A percentile compares a stretch with the other conserved stretches of the same genome.
phyloP scores from a whole-genome alignment of 768 basidiomycete species.

The Amanita rimosa region DNA sequence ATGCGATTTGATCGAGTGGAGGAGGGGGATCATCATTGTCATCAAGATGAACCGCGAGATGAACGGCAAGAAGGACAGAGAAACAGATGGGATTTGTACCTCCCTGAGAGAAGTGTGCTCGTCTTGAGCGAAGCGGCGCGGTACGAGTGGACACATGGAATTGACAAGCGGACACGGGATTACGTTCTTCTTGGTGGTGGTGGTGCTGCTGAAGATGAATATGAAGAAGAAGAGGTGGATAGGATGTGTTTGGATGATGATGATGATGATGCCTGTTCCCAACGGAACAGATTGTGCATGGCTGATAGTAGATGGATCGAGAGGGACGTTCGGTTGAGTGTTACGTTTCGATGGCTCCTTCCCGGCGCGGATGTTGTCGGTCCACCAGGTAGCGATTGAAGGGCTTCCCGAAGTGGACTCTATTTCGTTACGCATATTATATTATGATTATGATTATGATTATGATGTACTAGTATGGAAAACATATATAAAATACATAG shows the following conservation, averaged over 20 bases:
- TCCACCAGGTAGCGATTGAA: neutral
- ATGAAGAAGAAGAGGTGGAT: neutral
- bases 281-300: neutral
- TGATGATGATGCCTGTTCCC: too few relatives aligned
- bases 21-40: too few relatives aligned
- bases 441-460: too few relatives aligned
- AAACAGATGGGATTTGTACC: conserved; percentile 43
- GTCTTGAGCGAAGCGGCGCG: conserved; percentile 75
- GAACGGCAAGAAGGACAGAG: conserved; percentile 9
- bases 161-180: conserved; percentile 52
- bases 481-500: too few relatives aligned
- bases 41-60: too few relatives aligned
- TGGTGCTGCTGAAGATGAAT: too few relatives aligned
- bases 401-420: too few relatives aligned
- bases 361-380: conserved; percentile 81
- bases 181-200: too few relatives aligned
- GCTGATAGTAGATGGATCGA: conserved; percentile 30
- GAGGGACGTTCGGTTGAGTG: conserved; percentile 55
- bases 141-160: conserved; percentile 85
- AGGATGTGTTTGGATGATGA: neutral
- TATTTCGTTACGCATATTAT: too few relatives aligned
- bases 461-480: too few relatives aligned
- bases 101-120: conserved; percentile 68
- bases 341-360: conserved; percentile 82
- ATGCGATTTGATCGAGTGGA: conserved; percentile 53